Conservation (phyloP, 2,329 filamentous ascomycete species). For the Pseudogymnoascus sp. region DNA sequence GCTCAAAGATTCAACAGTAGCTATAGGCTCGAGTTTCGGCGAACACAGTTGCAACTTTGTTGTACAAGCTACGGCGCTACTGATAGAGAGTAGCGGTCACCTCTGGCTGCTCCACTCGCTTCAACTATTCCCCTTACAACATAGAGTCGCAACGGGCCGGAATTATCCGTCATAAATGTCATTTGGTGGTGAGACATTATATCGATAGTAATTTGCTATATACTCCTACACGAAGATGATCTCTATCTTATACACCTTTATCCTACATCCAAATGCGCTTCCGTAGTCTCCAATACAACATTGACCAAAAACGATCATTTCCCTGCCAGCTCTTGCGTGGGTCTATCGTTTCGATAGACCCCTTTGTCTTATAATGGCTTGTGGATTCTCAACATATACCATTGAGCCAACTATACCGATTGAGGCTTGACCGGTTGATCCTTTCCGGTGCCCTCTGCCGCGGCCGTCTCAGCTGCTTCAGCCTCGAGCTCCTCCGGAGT, state of each 20-base stretch:
- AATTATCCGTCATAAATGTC: slow-evolving; percentile 3
- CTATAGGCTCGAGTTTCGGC: not conserved
- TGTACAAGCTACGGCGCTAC: slow-evolving; percentile 1
- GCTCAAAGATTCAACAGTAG: not conserved
- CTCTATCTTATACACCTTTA: slow-evolving; percentile 7
- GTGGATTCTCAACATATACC: not conserved
- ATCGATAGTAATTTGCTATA: slow-evolving; percentile 4
- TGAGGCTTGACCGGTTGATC: not conserved
- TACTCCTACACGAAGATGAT: slow-evolving; percentile 7
- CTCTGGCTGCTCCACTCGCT: slow-evolving; percentile 8
- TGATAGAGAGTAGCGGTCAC: slow-evolving; percentile 10
- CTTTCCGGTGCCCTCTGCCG: not conserved
- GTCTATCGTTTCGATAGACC: not conserved
- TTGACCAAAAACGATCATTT: not conserved
- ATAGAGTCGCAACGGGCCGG: slow-evolving; percentile 6
- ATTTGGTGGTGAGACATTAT: slow-evolving; percentile 2
- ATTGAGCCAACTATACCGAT: slow-evolving; percentile 1
- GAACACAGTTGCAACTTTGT: slow-evolving; percentile 5
- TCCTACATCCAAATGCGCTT: slow-evolving; percentile 5
- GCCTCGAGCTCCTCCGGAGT: slow-evolving; percentile 13
- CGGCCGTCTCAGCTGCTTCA: not conserved
- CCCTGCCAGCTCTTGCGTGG: not conserved
- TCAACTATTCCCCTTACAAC: slow-evolving; percentile 7
- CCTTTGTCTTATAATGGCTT: slow-evolving; percentile 7
- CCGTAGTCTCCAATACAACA: slow-evolving; percentile 6